Base-by-base conservation (phyloP, 2,329 filamentous ascomycete genomes). In the Hymenoscyphus repandus region DNA sequence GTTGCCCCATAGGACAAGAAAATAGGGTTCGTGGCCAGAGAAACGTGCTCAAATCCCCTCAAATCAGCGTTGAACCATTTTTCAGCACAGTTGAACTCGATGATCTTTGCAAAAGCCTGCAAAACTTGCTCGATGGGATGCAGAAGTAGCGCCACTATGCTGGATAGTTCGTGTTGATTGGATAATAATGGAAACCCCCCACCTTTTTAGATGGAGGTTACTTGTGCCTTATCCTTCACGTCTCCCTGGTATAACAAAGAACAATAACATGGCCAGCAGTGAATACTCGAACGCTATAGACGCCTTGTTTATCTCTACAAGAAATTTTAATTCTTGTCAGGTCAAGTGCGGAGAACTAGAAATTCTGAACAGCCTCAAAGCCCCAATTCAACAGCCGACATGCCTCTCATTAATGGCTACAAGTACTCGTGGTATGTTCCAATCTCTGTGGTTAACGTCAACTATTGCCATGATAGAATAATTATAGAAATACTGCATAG, bases 391-490 rank as follows among this genome's bases (percentile, higher is more conserved):
- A 54, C n/a, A 4, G 7, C 4, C 22, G 22, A 27, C 6, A 64
- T 64, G 62, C 61, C 62, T n/a, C 42, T 63, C 12, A 60, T 64
- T 12, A 58, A 62, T 20, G 60, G 59, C 5, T 54, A 41, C 49
- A 64, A 64, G 52, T 64, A 62, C 47, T 59, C 60, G 10, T 64
- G 62, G 62, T 63, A 59, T 41, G n/a, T 41, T n/a, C 39, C 17
- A 38, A n/a, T 38, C 22, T n/a, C n/a, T 13, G 43, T 39, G 6
- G 6, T 34, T 6, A 33, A 30, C 17, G n/a, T 17, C 9, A 20
- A 31, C 33, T 30, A 15, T 38, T 38, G 1, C 27, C 22, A 34
- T n/a, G 22, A 36, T 13, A 5, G 7, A 18, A 32, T 27, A 13
- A 6, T 33, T 20, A 40, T 40, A 11, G 3, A 15, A 17, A 5